Base-by-base conservation (phyloP, 2,329 filamentous ascomycete genomes). In the Monosporascus ibericus region DNA sequence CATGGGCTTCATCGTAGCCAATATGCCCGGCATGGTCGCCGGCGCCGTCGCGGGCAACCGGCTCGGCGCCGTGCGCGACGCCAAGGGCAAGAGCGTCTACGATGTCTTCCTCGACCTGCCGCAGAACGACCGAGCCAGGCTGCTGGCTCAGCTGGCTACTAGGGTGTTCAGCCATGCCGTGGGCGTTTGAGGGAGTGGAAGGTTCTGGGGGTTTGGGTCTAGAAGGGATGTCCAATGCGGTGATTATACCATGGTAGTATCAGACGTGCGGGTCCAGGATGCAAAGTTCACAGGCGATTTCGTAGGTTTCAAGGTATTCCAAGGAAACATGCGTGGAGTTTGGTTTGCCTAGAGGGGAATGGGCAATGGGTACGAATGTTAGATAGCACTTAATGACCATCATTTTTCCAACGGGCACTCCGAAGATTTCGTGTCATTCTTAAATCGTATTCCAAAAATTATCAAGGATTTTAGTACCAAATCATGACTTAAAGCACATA, bases 1-100 rank as follows among this genome's bases (percentile, higher is more conserved):
- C 3, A 80, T 99, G 68, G 94, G 94, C 0, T 97, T 97, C 70
- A 99, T 99, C 60, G 81, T 97, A 25, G 94, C 87, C 27, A 97
- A 97, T 67, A 83, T 96, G 48, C 89, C 92, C 0, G 94, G 94
- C 0, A 80, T 92, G 64, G 70, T 97, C 38, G 92, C 92, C 0
- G 94, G 94, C 3, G 90, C 90, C 2, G 92, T 96, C 2, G 92
- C 92, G 0, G 94, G 94, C 11, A 97, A 96, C 72, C 75, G 92
- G 49, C 72, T 97, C n/a, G 94, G 94, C 1, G 89, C 90, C 6
- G 82, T 99, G 20, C 79, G 94, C 52, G 94, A 99, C 72, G 84
- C 88, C 34, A 91, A 85, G 72, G 92, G 92, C 22, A 97, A 96
- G 84, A 95, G 90, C 66, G 94, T 99, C 6, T 97, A 95, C 70